Evolutionary conservation across 305 asterid species (phyloP).

Genomic region (Plantago rigida): DNA sequence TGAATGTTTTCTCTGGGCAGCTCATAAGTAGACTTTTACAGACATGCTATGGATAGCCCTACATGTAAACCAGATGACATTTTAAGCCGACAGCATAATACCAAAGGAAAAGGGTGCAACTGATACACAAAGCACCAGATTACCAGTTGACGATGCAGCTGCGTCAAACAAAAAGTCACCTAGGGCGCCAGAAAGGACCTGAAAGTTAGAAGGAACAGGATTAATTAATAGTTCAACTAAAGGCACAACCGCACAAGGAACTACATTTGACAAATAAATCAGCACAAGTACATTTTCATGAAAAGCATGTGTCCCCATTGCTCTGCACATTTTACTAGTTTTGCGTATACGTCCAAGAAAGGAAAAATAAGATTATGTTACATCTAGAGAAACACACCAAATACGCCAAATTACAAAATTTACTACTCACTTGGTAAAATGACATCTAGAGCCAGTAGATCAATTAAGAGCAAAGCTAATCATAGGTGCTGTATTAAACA

Average conservation of each 20-base stretch:
- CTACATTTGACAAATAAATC: not conserved
- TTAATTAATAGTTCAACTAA: not conserved
- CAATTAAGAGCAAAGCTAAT: no score
- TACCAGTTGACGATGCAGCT: constrained; percentile 6
- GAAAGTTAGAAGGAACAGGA: not conserved
- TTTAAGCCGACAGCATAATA: not conserved
- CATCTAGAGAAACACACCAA: no score
- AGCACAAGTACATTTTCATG: no score
- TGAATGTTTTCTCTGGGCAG: no score
- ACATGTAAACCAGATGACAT: not conserved
- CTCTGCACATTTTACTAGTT: no score
- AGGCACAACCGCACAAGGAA: not conserved
- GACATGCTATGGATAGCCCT: not conserved
- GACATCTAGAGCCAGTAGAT: no score
- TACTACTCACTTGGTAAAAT: no score
- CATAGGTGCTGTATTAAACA: no score
- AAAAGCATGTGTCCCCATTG: no score
- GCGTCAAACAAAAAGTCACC: constrained; percentile 1
- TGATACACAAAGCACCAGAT: not conserved
- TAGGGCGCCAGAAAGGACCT: constrained; percentile 13
- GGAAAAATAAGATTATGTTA: no score
- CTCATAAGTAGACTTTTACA: not conserved
- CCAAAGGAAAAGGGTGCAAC: not conserved
- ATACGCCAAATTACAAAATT: no score
- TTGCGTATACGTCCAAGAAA: no score